Evolutionary conservation across 192 early-diverging fungal species (phyloP).

Genomic region (Gaertneriomyces semiglobifer): DNA sequence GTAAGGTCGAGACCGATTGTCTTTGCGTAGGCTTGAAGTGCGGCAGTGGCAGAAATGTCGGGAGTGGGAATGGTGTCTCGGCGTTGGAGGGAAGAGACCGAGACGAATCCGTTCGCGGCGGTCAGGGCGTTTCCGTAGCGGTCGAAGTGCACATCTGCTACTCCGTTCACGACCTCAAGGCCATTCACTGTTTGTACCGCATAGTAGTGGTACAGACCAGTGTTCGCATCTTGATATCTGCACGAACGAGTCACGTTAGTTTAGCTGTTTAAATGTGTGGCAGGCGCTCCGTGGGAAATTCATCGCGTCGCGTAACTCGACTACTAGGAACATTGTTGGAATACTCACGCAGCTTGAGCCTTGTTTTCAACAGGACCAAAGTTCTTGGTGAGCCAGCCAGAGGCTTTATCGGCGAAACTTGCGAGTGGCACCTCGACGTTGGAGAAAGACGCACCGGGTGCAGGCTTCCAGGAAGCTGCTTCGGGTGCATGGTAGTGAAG

Average conservation of each 20-base stretch:
- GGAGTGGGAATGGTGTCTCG: constrained; percentile 9
- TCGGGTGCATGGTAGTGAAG: not conserved
- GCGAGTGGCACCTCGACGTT: constrained; percentile 1
- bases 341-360: not conserved
- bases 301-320: not conserved
- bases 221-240: constrained; percentile 8
- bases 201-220: constrained; percentile 25
- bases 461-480: not conserved
- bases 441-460: not conserved
- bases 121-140: constrained; percentile 10
- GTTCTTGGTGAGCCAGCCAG: constrained; percentile 12
- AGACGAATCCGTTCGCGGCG: constrained; percentile 14
- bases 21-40: constrained; percentile 16
- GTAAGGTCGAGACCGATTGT: constrained; percentile 4
- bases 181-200: constrained; percentile 17
- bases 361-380: not conserved
- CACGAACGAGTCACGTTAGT: not conserved
- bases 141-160: constrained; percentile 22
- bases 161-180: constrained; percentile 17
- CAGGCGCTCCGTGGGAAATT: not conserved
- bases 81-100: not conserved
- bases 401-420: not conserved
- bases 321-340: not conserved
- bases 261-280: not conserved
- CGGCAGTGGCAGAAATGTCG: constrained; percentile 11